Evolutionary conservation across 139 green algal genomes (phyloP).

Genomic region (Coccomyxa sp.): DNA sequence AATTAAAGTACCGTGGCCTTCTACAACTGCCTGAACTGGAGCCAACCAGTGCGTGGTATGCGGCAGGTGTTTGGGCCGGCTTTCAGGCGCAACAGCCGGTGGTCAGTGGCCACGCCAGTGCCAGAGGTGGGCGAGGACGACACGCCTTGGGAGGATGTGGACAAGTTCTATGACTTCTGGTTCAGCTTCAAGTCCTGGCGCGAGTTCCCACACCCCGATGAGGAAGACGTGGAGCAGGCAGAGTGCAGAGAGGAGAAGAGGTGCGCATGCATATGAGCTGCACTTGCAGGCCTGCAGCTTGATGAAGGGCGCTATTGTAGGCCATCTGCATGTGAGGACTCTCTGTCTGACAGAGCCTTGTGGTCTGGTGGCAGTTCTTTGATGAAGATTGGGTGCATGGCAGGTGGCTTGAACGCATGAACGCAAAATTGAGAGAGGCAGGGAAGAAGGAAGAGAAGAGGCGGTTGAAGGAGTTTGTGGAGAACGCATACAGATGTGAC

Average conservation of each 20-base stretch:
- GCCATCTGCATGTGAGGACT: not conserved
- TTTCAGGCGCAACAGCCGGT: constrained; percentile 87
- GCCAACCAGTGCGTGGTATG: too few relatives aligned
- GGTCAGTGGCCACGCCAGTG: constrained; percentile 62
- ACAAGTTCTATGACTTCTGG: constrained; percentile 97
- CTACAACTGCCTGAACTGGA: too few relatives aligned
- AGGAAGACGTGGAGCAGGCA: constrained; percentile 87
- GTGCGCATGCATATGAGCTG: not conserved
- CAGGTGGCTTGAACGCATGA: constrained; percentile 90
- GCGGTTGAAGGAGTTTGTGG: constrained; percentile 86
- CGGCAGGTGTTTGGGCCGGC: constrained; percentile 82
- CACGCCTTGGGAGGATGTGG: constrained; percentile 47
- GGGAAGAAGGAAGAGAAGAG: constrained; percentile 91
- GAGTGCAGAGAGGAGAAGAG: constrained; percentile 53
- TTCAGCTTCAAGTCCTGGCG: constrained; percentile 87
- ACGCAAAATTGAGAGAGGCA: constrained; percentile 88
- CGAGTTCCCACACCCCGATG: constrained; percentile 94
- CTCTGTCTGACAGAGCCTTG: not conserved
- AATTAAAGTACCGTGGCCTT: too few relatives aligned
- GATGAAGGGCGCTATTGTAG: not conserved
- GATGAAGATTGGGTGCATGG: not conserved
- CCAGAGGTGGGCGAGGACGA: constrained; percentile 71
- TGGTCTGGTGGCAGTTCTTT: not conserved
- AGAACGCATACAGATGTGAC: constrained; percentile 77
- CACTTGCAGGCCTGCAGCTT: not conserved